phyloP scores from a whole-genome alignment of 1,139 yeast species.

The Kodamaea suecica region DNA sequence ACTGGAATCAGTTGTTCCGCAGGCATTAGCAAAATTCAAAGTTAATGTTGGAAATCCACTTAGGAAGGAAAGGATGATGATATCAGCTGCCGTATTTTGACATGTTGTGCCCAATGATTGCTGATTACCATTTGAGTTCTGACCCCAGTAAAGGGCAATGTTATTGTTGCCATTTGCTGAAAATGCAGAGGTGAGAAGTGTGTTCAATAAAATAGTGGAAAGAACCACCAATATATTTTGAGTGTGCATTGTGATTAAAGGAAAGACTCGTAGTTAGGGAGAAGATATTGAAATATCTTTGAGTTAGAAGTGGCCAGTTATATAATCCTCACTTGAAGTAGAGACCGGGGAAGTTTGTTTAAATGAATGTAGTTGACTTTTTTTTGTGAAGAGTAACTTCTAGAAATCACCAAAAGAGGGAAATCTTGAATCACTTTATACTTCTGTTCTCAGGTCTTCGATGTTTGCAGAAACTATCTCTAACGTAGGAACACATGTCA shows the following conservation, averaged over 20 bases:
- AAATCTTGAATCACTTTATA: conserved; percentile 2
- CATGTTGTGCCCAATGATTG: conserved; percentile 66
- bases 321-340: neutral
- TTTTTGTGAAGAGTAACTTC: neutral
- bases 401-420: neutral
- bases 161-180: conserved; percentile 12
- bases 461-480: conserved; percentile 1
- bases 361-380: conserved; percentile 1
- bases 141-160: conserved; percentile 91
- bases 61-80: conserved; percentile 69
- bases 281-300: conserved; percentile 7
- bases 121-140: conserved; percentile 76
- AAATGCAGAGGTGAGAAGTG: conserved; percentile 11
- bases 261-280: conserved; percentile 6
- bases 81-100: conserved; percentile 63
- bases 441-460: neutral
- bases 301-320: conserved; percentile 2
- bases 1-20: conserved; percentile 49
- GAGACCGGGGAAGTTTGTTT: conserved; percentile 1
- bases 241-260: conserved; percentile 6
- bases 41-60: conserved; percentile 52
- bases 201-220: conserved; percentile 9
- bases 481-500: too few species aligned
- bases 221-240: conserved; percentile 9
- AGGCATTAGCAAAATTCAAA: conserved; percentile 70